A percentile compares a stretch with the other conserved stretches of the same genome.
Evolutionary conservation across 306 rosid species (phyloP).

Genomic region (Trifolium pratense): DNA sequence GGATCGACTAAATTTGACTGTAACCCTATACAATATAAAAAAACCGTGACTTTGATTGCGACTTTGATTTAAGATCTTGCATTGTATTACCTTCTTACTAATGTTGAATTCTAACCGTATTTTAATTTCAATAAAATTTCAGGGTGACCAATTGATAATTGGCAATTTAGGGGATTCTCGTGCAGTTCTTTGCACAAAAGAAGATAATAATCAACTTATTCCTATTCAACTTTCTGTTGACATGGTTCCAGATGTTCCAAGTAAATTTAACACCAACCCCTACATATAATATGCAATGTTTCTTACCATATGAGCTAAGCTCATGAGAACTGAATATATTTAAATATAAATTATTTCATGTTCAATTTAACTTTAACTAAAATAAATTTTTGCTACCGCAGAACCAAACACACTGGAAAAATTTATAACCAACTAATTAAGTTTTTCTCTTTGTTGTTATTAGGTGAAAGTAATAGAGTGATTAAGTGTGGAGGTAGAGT

Average conservation of each 20-base stretch:
- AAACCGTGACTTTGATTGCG: too few species aligned
- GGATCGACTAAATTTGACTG: background rate
- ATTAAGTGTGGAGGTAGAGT: slow-evolving; percentile 66
- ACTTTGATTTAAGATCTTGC: too few species aligned
- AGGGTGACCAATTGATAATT: slow-evolving; percentile 70
- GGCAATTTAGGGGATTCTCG: slow-evolving; percentile 94
- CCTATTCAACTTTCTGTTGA: slow-evolving; percentile 81
- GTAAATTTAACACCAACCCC: too few species aligned
- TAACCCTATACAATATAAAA: background rate
- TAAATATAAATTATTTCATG: too few species aligned
- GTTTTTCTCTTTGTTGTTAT: slow-evolving; percentile 23
- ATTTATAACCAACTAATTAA: slow-evolving; percentile 7
- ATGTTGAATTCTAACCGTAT: background rate
- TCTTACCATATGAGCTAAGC: too few species aligned
- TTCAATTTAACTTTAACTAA: too few species aligned
- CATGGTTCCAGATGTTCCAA: slow-evolving; percentile 71
- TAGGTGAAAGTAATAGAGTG: slow-evolving; percentile 87
- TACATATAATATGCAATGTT: too few species aligned
- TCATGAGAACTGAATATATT: too few species aligned
- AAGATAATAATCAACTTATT: slow-evolving; percentile 51
- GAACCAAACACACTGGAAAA: background rate
- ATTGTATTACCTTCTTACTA: background rate
- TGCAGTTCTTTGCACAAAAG: slow-evolving; percentile 78
- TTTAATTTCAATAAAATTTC: slow-evolving; percentile 18
- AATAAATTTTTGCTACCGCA: too few species aligned